A percentile compares a stretch with the other conserved stretches of the same genome.
Evolutionary conservation across 768 basidiomycete species (phyloP).

Genomic region (Clitopilus hobsonii): DNA sequence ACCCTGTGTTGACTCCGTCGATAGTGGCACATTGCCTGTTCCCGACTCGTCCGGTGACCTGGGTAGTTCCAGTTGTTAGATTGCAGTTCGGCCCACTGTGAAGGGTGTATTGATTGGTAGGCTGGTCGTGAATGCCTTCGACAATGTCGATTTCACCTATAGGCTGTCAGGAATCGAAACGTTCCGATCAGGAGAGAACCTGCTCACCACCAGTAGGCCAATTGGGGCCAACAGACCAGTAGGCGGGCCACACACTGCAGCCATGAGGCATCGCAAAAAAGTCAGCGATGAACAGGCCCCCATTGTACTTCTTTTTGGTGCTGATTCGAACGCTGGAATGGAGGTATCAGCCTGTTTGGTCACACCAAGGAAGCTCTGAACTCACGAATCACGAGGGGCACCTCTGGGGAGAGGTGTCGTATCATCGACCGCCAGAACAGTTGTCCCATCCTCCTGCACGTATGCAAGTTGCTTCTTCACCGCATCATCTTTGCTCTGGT

Average conservation of each 20-base stretch:
- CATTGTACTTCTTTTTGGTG: conserved; percentile 53
- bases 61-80: conserved; percentile 18
- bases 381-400: conserved; percentile 52
- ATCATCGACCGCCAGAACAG: conserved; percentile 61
- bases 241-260: conserved; percentile 60
- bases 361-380: conserved; percentile 8
- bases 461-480: conserved; percentile 51
- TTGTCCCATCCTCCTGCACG: conserved; percentile 52
- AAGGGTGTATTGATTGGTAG: conserved; percentile 56
- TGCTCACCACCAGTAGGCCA: not conserved
- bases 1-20: conserved; percentile 35
- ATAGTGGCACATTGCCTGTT: conserved; percentile 35
- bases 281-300: conserved; percentile 76
- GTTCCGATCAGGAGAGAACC: not conserved
- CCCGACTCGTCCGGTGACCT: conserved; percentile 20
- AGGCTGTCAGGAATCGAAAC: not conserved
- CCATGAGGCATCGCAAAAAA: conserved; percentile 69
- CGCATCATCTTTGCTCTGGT: conserved; percentile 43
- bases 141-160: conserved; percentile 62
- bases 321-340: conserved; percentile 62
- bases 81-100: conserved; percentile 45
- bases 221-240: conserved; percentile 38
- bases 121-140: conserved; percentile 61
- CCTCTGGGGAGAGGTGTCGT: conserved; percentile 42
- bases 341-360: not conserved